Conservation (phyloP, 345 rosid species). For the Linum usitatissimum region DNA sequence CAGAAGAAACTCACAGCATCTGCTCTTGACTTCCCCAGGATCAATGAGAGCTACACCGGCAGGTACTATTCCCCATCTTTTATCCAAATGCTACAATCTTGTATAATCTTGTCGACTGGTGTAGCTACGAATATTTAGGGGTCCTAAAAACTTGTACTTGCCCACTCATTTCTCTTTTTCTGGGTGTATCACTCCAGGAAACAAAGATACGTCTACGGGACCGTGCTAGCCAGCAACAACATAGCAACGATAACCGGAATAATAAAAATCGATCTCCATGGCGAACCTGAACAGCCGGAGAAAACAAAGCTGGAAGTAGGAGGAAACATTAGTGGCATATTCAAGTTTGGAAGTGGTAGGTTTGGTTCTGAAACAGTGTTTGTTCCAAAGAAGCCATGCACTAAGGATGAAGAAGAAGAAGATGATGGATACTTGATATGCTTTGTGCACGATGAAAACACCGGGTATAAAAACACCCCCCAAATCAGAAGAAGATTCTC, state of each 20-base stretch:
- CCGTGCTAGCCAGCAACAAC: conserved; percentile 48
- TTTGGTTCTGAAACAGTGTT: conserved; percentile 91
- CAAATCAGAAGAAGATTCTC: too few relatives aligned
- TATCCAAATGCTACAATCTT: too few relatives aligned
- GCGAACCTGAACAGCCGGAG: conserved; percentile 51
- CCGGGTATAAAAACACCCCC: conserved; percentile 37
- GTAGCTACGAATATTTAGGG: too few relatives aligned
- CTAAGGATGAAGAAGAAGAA: conserved; percentile 46
- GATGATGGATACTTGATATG: conserved; percentile 86
- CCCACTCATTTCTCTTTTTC: too few relatives aligned
- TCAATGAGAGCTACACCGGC: conserved; percentile 74
- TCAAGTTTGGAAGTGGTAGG: conserved; percentile 69
- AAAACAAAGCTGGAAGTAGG: conserved; percentile 66
- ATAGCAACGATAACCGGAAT: conserved; percentile 71
- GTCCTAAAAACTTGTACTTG: too few relatives aligned
- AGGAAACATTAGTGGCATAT: conserved; percentile 78
- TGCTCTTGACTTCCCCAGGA: conserved; percentile 81
- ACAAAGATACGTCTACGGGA: conserved; percentile 88
- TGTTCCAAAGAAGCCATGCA: conserved; percentile 55
- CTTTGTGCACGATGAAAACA: conserved; percentile 77
- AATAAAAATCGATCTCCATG: conserved; percentile 78
- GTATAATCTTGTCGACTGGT: too few relatives aligned
- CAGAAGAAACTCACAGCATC: conserved; percentile 72
- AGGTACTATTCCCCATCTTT: conserved; percentile 31
- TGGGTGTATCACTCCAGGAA: conserved; percentile 31